These are phyloP conservation scores for Metschnikowia lachancei DNA, from an alignment of 805 yeast genomes.

Conservation along the genomic window DNA sequence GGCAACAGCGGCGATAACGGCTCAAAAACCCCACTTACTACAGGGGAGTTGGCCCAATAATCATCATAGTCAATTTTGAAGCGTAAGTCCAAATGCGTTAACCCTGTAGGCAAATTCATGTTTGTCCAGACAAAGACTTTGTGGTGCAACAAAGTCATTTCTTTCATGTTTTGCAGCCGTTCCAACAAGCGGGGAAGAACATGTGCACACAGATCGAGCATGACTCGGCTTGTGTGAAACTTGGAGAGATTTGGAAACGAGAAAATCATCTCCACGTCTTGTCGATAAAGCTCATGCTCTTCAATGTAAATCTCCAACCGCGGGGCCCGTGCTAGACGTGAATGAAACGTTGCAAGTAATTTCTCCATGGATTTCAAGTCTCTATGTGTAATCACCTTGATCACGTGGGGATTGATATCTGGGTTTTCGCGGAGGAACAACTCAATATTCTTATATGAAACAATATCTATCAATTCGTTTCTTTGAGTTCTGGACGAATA, in stretches of 20 bases:
- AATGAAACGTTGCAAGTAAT: constrained; percentile 23
- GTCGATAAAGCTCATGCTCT: constrained; percentile 20
- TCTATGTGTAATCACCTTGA: constrained; percentile 30
- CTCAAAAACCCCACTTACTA: constrained; percentile 14
- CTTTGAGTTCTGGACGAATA: constrained; percentile 12
- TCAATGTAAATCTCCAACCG: constrained; percentile 32
- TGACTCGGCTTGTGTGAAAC: constrained; percentile 29
- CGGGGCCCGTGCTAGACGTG: constrained; percentile 16
- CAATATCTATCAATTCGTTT: constrained; percentile 19
- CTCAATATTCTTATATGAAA: constrained; percentile 31
- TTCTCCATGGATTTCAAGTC: constrained; percentile 30
- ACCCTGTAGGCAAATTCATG: constrained; percentile 25
- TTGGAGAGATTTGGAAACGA: constrained; percentile 28
- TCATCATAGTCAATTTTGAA: too few relatives aligned
- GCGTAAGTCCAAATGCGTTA: constrained; percentile 28
- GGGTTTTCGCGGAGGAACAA: constrained; percentile 29
- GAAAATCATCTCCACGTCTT: constrained; percentile 24
- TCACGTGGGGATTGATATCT: constrained; percentile 28
- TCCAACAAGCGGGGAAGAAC: constrained; percentile 10
- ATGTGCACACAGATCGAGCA: constrained; percentile 13
- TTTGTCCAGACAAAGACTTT: constrained; percentile 29
- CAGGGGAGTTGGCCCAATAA: constrained; percentile 18
- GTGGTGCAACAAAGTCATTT: constrained; percentile 35
- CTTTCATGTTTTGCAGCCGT: constrained; percentile 18
- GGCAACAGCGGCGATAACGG: constrained; percentile 18